Percentiles rank a stretch among this genome's conserved stretches.
These are phyloP conservation scores for Sporothrix schenckii DNA, from an alignment of 2,329 filamentous ascomycete species.

Conservation along the genomic window DNA sequence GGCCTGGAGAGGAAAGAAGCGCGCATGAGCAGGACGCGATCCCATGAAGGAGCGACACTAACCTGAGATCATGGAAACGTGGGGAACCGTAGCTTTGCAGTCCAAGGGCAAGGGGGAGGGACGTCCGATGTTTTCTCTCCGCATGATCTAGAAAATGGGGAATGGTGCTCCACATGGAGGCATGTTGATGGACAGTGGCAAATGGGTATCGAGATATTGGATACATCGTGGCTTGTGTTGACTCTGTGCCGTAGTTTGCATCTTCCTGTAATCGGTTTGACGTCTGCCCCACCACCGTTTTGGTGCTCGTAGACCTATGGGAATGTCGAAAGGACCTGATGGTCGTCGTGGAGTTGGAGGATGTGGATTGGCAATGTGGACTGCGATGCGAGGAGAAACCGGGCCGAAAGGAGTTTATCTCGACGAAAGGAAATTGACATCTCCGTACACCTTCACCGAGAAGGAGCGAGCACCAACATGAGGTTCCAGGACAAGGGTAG, in stretches of 20 bases:
- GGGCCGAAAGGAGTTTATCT: constrained; percentile 1
- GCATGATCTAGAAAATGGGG: constrained; percentile 26
- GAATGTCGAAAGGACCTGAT: background rate
- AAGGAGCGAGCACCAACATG: background rate
- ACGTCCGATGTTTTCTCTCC: background rate
- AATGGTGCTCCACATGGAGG: constrained; percentile 1
- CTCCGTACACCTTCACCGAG: background rate
- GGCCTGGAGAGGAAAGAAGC: background rate
- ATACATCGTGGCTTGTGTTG: background rate
- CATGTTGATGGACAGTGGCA: background rate
- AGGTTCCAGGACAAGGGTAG: constrained; percentile 24
- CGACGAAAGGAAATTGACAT: background rate
- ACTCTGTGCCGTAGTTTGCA: background rate
- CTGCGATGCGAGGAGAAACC: background rate
- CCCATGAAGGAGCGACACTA: background rate
- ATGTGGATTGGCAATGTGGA: background rate
- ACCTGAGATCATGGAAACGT: constrained; percentile 27
- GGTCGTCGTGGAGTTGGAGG: background rate
- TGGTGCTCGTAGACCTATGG: background rate
- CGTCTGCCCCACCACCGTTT: background rate
- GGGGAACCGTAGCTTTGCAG: constrained; percentile 8
- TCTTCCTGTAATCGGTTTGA: background rate
- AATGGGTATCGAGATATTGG: background rate
- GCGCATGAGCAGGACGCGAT: background rate
- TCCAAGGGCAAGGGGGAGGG: background rate